A percentile compares a stretch with the other conserved stretches of the same genome.
These are phyloP conservation scores for Phytophthora ohioensis DNA, from an alignment of 352 stramenopile species.

Conservation along the genomic window DNA sequence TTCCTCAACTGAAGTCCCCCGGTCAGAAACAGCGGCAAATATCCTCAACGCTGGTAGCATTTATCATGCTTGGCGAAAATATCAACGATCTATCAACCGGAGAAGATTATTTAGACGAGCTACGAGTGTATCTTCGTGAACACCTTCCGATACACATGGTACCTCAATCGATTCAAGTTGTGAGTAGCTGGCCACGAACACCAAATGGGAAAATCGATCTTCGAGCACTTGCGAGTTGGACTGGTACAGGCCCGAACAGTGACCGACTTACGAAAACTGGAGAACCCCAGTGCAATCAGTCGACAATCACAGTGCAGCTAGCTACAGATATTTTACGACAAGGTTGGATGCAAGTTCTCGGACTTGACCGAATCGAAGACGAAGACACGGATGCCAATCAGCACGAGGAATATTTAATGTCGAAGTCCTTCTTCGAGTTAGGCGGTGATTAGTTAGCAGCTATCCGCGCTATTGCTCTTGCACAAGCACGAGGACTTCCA, in stretches of 20 bases:
- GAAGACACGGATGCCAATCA: conserved; percentile 16
- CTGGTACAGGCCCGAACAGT: neutral
- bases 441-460: conserved; percentile 72
- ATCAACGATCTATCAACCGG: conserved; percentile 6
- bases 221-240: conserved; percentile 38
- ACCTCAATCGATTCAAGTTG: conserved; percentile 51
- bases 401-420: conserved; percentile 9
- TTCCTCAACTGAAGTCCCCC: conserved; percentile 21
- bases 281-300: conserved; percentile 1
- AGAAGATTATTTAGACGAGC: conserved; percentile 20
- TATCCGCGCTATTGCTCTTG: conserved; percentile 68
- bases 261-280: neutral
- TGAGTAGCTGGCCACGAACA: conserved; percentile 64
- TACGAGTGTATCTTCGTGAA: conserved; percentile 37
- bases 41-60: conserved; percentile 51
- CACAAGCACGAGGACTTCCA: conserved; percentile 53
- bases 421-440: conserved; percentile 70
- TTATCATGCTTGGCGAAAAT: conserved; percentile 48
- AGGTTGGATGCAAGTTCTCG: conserved; percentile 60
- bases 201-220: conserved; percentile 81
- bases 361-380: conserved; percentile 20
- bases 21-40: conserved; percentile 17
- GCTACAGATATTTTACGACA: conserved; percentile 53
- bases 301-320: conserved; percentile 36
- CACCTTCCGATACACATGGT: conserved; percentile 77